Percentiles rank a stretch among this genome's conserved stretches.
Conservation (phyloP, 805 yeast species). For the Yamadazyma akitaensis region DNA sequence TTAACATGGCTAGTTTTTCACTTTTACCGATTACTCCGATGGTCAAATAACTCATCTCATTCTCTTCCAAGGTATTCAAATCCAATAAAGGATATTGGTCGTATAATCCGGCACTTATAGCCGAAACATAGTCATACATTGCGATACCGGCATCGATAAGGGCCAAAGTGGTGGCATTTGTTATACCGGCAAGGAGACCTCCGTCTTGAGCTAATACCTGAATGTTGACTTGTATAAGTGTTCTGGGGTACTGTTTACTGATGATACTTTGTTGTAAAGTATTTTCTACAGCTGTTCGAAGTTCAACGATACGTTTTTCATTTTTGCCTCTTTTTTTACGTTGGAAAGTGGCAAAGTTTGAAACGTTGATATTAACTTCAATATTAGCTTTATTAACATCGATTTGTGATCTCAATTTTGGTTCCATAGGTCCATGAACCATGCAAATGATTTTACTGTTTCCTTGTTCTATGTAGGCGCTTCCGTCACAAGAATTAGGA, state of each 20-base stretch:
- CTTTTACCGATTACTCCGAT: conserved; percentile 81
- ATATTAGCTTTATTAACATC: conserved; percentile 54
- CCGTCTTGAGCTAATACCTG: conserved; percentile 90
- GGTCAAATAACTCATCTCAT: conserved; percentile 76
- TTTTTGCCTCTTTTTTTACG: conserved; percentile 65
- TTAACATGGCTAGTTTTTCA: conserved; percentile 71
- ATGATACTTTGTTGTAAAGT: conserved; percentile 75
- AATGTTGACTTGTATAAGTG: conserved; percentile 69
- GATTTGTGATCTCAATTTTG: conserved; percentile 51
- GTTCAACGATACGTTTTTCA: conserved; percentile 69
- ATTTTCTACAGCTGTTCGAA: conserved; percentile 61
- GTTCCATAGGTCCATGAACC: conserved; percentile 90
- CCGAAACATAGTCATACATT: conserved; percentile 84
- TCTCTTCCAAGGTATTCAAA: conserved; percentile 77
- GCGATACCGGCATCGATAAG: conserved; percentile 94
- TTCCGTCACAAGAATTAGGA: conserved; percentile 85
- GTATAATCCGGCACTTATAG: conserved; percentile 74
- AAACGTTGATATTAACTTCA: conserved; percentile 62
- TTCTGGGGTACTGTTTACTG: conserved; percentile 74
- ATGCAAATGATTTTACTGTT: conserved; percentile 82
- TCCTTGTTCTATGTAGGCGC: conserved; percentile 89
- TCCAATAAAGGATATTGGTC: conserved; percentile 79
- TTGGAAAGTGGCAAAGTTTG: conserved; percentile 78
- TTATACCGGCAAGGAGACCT: conserved; percentile 71
- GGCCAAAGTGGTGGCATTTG: conserved; percentile 86